Percentiles rank a stretch among this genome's conserved stretches.
Evolutionary conservation across 1,139 yeast genomes (phyloP).

Genomic region (Kurtzmaniella quercitrusa): DNA sequence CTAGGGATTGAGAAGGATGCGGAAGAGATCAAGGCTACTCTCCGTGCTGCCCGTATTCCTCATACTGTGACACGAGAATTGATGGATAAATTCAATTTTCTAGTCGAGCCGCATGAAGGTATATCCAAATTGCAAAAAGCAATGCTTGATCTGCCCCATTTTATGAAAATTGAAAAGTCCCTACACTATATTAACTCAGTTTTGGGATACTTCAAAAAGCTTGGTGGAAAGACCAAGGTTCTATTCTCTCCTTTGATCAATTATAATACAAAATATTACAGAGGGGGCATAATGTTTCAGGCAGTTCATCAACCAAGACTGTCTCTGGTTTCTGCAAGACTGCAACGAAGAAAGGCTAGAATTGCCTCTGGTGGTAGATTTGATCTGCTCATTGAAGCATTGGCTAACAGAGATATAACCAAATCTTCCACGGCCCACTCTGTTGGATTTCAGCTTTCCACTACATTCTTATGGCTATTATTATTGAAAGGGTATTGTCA

Average conservation of each 20-base stretch:
- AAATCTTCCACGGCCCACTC: conserved; percentile 45
- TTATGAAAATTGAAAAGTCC: conserved; percentile 59
- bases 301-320: conserved; percentile 59
- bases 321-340: conserved; percentile 9
- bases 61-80: conserved; percentile 76
- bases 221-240: conserved; percentile 41
- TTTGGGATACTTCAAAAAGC: conserved; percentile 45
- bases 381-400: conserved; percentile 62
- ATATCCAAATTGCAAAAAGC: conserved; percentile 57
- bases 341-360: conserved; percentile 32
- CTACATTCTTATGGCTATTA: conserved; percentile 40
- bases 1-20: conserved; percentile 67
- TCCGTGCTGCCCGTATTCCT: conserved; percentile 69
- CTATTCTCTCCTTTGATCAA: conserved; percentile 71
- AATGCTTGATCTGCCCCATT: conserved; percentile 71
- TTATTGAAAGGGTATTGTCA: conserved; percentile 23
- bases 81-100: conserved; percentile 73
- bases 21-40: conserved; percentile 59
- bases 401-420: conserved; percentile 42
- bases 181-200: conserved; percentile 58
- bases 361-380: conserved; percentile 93
- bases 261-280: conserved; percentile 74
- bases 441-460: conserved; percentile 74
- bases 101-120: conserved; percentile 62
- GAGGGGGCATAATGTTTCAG: conserved; percentile 84